Percentiles rank a stretch among this genome's conserved stretches.
Conservation (phyloP, 1,284 basidiomycete species). For the Moniliella sp. region DNA sequence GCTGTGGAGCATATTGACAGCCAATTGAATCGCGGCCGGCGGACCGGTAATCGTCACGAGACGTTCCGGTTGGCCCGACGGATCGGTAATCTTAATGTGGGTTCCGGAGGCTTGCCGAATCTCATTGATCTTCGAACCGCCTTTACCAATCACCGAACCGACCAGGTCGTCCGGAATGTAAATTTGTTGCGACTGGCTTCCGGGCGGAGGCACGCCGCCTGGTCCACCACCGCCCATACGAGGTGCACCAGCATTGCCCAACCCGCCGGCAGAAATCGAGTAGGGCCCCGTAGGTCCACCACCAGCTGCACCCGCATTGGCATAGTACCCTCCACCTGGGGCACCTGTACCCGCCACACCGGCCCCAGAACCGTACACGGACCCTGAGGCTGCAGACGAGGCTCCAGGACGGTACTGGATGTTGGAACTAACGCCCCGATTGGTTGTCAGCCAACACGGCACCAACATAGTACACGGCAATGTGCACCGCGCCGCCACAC, state of each 20-base stretch:
- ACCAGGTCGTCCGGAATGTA: slow-evolving; percentile 95
- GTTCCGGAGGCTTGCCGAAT: slow-evolving; percentile 76
- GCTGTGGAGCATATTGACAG: slow-evolving; percentile 75
- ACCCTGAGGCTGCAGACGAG: neutral
- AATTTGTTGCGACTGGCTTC: slow-evolving; percentile 81
- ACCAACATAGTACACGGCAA: slow-evolving; percentile 94
- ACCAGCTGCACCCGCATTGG: neutral
- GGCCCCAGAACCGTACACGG: neutral
- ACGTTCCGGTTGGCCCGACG: slow-evolving; percentile 34
- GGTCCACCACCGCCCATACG: neutral
- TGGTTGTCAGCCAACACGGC: slow-evolving; percentile 87
- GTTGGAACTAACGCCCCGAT: slow-evolving; percentile 39
- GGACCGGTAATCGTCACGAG: slow-evolving; percentile 47
- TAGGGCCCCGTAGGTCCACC: slow-evolving; percentile 3
- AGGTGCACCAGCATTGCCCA: slow-evolving; percentile 2
- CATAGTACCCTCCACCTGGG: neutral
- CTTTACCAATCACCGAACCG: slow-evolving; percentile 94
- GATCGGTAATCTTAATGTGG: slow-evolving; percentile 96
- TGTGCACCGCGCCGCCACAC: slow-evolving; percentile 97
- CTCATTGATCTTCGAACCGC: slow-evolving; percentile 95
- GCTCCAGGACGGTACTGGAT: slow-evolving; percentile 12
- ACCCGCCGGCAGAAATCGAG: slow-evolving; percentile 1
- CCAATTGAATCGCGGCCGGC: slow-evolving; percentile 82
- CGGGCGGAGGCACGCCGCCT: slow-evolving; percentile 39
- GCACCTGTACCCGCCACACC: neutral